Evolutionary conservation across 2,329 filamentous ascomycete genomes (phyloP).

Genomic region (Lachnellula cervina): DNA sequence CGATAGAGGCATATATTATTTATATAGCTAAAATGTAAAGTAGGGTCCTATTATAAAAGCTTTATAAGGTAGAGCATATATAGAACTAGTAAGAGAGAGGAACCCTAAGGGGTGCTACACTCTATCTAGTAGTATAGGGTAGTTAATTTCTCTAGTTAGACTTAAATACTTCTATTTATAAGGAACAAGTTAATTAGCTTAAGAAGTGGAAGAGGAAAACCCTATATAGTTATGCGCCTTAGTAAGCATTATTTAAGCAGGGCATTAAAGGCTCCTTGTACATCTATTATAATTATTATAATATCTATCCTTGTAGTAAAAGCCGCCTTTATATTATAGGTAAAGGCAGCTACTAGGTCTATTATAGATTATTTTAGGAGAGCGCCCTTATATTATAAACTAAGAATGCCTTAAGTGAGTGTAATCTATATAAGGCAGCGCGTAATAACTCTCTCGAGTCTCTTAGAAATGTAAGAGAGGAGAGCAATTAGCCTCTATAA

Average conservation of each 20-base stretch:
- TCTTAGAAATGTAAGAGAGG: background rate
- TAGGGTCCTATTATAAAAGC: background rate
- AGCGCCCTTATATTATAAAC: too few relatives aligned
- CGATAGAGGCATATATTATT: background rate
- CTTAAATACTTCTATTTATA: background rate
- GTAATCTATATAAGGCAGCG: background rate
- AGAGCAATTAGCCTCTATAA: background rate
- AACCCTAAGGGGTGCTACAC: background rate
- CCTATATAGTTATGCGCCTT: background rate
- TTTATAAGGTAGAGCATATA: background rate
- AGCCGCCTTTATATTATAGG: too few relatives aligned
- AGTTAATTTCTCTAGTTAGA: background rate
- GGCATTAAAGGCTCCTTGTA: background rate
- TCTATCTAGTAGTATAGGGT: background rate
- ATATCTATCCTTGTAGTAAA: background rate
- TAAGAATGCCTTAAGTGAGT: background rate
- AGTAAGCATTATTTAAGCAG: background rate
- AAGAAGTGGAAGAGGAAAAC: background rate
- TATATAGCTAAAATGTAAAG: background rate
- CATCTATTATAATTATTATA: background rate
- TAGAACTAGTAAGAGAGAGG: background rate
- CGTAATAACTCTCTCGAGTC: background rate
- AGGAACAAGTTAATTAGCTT: background rate
- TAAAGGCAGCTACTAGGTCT: too few relatives aligned
- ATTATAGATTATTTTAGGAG: too few relatives aligned